Percentiles rank a stretch among this genome's conserved stretches.
Evolutionary conservation across 2,329 filamentous ascomycete species (phyloP).

Genomic region (Tolypocladium guangdongense): DNA sequence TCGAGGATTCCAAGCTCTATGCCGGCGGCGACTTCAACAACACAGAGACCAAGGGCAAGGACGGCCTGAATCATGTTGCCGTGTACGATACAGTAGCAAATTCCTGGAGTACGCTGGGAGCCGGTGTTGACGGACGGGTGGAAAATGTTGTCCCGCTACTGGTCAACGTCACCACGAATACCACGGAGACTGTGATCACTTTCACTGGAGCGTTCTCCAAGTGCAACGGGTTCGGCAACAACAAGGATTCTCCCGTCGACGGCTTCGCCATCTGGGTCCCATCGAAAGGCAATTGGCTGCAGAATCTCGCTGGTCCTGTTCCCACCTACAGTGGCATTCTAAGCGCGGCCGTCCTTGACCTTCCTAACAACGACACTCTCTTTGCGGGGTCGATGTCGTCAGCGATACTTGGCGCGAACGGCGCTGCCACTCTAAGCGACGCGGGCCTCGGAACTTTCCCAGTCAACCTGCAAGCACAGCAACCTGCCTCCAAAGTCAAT

Average conservation of each 20-base stretch:
- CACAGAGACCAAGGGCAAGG: slow-evolving; percentile 48
- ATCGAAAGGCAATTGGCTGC: slow-evolving; percentile 75
- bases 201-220: slow-evolving; percentile 71
- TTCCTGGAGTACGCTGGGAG: slow-evolving; percentile 69
- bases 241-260: slow-evolving; percentile 47
- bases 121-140: slow-evolving; percentile 75
- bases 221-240: slow-evolving; percentile 57
- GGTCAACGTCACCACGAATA: slow-evolving; percentile 62
- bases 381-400: slow-evolving; percentile 79
- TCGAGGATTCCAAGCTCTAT: slow-evolving; percentile 58
- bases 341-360: slow-evolving; percentile 54
- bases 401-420: slow-evolving; percentile 60
- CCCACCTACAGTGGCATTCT: slow-evolving; percentile 63
- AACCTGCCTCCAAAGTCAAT: slow-evolving; percentile 19
- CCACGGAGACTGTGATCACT: slow-evolving; percentile 62
- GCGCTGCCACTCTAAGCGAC: slow-evolving; percentile 54
- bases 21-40: slow-evolving; percentile 79
- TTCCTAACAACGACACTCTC: slow-evolving; percentile 52
- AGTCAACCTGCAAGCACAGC: slow-evolving; percentile 38
- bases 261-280: slow-evolving; percentile 92
- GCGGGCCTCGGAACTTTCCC: slow-evolving; percentile 44
- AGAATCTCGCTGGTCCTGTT: slow-evolving; percentile 57
- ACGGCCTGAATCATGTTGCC: slow-evolving; percentile 66
- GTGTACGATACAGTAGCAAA: slow-evolving; percentile 59
- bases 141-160: slow-evolving; percentile 62